Percentiles rank a stretch among this genome's conserved stretches.
Conservation (phyloP, 2,329 filamentous ascomycete genomes). For the Colletotrichum sansevieriae region DNA sequence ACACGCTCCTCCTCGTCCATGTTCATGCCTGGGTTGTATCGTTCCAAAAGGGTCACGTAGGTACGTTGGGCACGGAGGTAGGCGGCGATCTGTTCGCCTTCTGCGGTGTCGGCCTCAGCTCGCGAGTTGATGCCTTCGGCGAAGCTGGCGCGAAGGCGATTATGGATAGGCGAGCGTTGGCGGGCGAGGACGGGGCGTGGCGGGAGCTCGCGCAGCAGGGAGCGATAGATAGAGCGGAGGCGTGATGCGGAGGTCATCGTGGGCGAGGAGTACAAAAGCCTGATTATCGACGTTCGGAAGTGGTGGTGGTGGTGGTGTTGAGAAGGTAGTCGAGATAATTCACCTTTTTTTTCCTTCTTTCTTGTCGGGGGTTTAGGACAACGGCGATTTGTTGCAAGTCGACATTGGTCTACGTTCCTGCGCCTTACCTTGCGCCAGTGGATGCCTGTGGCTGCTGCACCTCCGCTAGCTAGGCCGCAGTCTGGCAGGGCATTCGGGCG, state of each 20-base stretch:
- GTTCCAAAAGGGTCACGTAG: constrained; percentile 84
- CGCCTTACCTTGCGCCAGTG: no score
- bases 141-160: constrained; percentile 76
- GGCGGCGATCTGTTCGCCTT: constrained; percentile 82
- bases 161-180: constrained; percentile 76
- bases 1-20: constrained; percentile 90
- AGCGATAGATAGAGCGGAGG: constrained; percentile 86
- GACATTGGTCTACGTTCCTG: not conserved
- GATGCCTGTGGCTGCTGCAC: no score
- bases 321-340: no score
- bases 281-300: not conserved
- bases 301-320: not conserved
- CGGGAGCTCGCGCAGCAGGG: constrained; percentile 89
- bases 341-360: no score
- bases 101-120: constrained; percentile 45
- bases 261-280: not conserved
- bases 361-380: no score
- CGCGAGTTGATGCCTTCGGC: constrained; percentile 48
- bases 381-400: not conserved
- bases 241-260: constrained; percentile 51
- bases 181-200: constrained; percentile 70
- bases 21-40: constrained; percentile 93
- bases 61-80: constrained; percentile 89
- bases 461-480: not conserved
- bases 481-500: not conserved